Conservation (phyloP, 495 filamentous ascomycete species). For the Pseudevernia furfuracea region DNA sequence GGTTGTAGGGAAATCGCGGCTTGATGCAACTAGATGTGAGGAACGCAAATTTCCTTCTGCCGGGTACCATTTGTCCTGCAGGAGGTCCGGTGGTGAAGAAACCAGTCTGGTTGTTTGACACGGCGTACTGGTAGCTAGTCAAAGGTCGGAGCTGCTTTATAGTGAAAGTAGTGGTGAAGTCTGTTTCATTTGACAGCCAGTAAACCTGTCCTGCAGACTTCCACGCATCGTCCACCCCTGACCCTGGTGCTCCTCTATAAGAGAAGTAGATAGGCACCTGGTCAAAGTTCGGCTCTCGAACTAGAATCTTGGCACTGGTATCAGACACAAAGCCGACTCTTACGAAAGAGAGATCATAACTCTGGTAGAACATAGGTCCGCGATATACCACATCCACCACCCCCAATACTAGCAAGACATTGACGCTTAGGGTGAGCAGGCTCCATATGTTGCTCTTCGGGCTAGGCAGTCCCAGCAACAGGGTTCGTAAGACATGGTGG, state of each 20-base stretch:
- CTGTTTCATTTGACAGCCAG: constrained; percentile 63
- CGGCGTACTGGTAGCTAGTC: constrained; percentile 69
- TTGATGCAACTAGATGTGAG: constrained; percentile 88
- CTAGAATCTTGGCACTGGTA: constrained; percentile 67
- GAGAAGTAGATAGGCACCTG: constrained; percentile 67
- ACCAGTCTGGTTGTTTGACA: constrained; percentile 77
- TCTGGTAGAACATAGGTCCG: constrained; percentile 57
- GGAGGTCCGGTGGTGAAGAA: constrained; percentile 66
- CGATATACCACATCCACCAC: constrained; percentile 68
- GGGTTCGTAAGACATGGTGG: constrained; percentile 45
- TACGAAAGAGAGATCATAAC: constrained; percentile 70
- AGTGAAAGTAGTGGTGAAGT: constrained; percentile 64
- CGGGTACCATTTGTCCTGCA: constrained; percentile 49
- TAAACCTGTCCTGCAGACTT: constrained; percentile 55
- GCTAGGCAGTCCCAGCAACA: constrained; percentile 71
- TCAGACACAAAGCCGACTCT: constrained; percentile 81
- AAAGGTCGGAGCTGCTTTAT: constrained; percentile 48
- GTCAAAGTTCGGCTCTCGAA: constrained; percentile 71
- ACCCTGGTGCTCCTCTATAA: constrained; percentile 40
- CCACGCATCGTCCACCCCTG: constrained; percentile 42
- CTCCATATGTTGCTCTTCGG: constrained; percentile 51
- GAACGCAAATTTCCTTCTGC: constrained; percentile 64
- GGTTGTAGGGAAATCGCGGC: constrained; percentile 78
- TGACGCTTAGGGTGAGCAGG: constrained; percentile 60
- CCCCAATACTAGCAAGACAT: constrained; percentile 55